Percentiles rank a stretch among this genome's conserved stretches.
Conservation (phyloP, 2,329 filamentous ascomycete genomes). For the Cylindrodendrum hubeiense region DNA sequence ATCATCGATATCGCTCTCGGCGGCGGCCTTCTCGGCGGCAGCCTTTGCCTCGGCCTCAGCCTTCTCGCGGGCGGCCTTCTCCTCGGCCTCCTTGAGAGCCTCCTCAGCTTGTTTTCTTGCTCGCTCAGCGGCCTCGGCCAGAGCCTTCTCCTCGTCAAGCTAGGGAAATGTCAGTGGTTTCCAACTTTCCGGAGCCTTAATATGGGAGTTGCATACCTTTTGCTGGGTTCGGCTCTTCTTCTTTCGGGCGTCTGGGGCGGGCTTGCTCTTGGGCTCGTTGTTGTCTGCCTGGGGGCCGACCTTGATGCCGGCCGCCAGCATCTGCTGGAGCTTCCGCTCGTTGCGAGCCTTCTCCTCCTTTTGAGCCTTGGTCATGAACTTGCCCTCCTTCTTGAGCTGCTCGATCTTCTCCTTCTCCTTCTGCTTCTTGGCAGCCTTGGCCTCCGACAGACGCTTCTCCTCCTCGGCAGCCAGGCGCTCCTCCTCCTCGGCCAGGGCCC, state of each 20-base stretch:
- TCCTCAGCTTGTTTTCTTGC: slow-evolving; percentile 77
- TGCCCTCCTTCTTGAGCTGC: slow-evolving; percentile 89
- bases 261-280: slow-evolving; percentile 81
- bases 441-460: slow-evolving; percentile 76
- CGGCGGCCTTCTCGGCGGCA: slow-evolving; percentile 66
- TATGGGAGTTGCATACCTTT: slow-evolving; percentile 57
- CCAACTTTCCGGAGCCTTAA: neutral
- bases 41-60: slow-evolving; percentile 68
- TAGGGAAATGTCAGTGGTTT: slow-evolving; percentile 48
- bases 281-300: slow-evolving; percentile 72
- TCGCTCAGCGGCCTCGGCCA: slow-evolving; percentile 83
- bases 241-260: slow-evolving; percentile 83
- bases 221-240: slow-evolving; percentile 72
- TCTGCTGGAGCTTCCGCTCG: slow-evolving; percentile 85
- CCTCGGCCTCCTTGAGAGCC: slow-evolving; percentile 71
- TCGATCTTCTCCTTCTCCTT: slow-evolving; percentile 89
- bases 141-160: slow-evolving; percentile 81
- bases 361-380: slow-evolving; percentile 87
- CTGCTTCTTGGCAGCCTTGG: slow-evolving; percentile 83
- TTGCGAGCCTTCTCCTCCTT: slow-evolving; percentile 84
- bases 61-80: slow-evolving; percentile 69
- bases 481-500: slow-evolving; percentile 73
- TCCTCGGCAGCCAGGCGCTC: slow-evolving; percentile 77
- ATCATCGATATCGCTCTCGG: slow-evolving; percentile 75
- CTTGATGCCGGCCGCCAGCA: slow-evolving; percentile 82